A percentile compares a stretch with the other conserved stretches of the same genome.
Conservation (phyloP, 1,284 basidiomycete genomes). For the Coriolopsis trogii region DNA sequence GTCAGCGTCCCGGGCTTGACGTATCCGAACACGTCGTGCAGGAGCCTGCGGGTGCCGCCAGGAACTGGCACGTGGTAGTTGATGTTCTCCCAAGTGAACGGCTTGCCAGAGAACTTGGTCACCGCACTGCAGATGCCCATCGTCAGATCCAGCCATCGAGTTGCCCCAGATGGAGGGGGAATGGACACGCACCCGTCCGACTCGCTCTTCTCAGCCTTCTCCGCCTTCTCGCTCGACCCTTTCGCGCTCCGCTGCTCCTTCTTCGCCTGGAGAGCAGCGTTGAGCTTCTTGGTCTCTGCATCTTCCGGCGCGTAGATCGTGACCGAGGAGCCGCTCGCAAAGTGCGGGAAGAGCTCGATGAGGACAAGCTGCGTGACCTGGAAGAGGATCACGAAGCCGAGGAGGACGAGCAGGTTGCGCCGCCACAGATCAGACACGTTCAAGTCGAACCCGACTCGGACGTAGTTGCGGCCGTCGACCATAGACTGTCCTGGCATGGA, state of each 20-base stretch:
- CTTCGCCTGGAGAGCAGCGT: slow-evolving; percentile 59
- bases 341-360: slow-evolving; percentile 67
- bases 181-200: slow-evolving; percentile 26
- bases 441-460: slow-evolving; percentile 58
- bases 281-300: slow-evolving; percentile 67
- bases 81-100: slow-evolving; percentile 73
- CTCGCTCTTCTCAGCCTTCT: slow-evolving; percentile 33
- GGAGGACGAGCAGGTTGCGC: slow-evolving; percentile 56
- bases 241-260: slow-evolving; percentile 40
- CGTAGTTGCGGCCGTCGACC: slow-evolving; percentile 60
- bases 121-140: slow-evolving; percentile 8
- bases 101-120: slow-evolving; percentile 42
- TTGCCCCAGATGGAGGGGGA: not conserved
- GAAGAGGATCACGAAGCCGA: slow-evolving; percentile 72
- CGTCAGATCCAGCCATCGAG: no score
- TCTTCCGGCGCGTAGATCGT: slow-evolving; percentile 76
- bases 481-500: slow-evolving; percentile 48
- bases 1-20: slow-evolving; percentile 87
- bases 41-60: slow-evolving; percentile 67
- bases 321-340: slow-evolving; percentile 48
- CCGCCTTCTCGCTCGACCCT: slow-evolving; percentile 33
- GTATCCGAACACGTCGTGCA: slow-evolving; percentile 88
- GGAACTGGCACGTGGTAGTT: slow-evolving; percentile 79
- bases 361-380: slow-evolving; percentile 61
- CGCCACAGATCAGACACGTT: slow-evolving; percentile 59